These are phyloP conservation scores for Camellia japonica DNA, from an alignment of 148 eudicot genomes.

Conservation along the genomic window DNA sequence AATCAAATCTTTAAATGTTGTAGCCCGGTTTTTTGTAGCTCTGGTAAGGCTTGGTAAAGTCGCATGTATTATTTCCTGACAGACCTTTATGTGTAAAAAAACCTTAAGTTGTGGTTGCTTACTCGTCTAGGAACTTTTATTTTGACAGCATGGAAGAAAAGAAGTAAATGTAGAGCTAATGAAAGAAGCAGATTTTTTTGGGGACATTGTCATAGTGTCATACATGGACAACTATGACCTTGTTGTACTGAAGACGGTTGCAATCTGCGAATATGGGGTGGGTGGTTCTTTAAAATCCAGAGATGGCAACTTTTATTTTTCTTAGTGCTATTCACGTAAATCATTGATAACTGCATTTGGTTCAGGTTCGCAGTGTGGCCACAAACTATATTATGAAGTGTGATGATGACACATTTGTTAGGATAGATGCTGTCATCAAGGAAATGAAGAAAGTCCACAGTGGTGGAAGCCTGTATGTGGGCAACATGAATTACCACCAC, in stretches of 20 bases:
- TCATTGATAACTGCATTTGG: slow-evolving; percentile 8
- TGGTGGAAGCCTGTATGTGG: slow-evolving; percentile 62
- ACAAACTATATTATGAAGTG: slow-evolving; percentile 87
- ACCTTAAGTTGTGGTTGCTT: not conserved
- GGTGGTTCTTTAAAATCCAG: slow-evolving; percentile 14
- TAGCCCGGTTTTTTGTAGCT: slow-evolving; percentile 81
- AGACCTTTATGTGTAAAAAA: not conserved
- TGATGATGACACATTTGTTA: slow-evolving; percentile 89
- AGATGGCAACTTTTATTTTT: not conserved
- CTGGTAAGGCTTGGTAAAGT: slow-evolving; percentile 39
- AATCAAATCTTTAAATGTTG: slow-evolving; percentile 46
- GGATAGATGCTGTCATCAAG: slow-evolving; percentile 69
- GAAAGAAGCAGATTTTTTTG: slow-evolving; percentile 82
- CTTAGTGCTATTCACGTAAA: not conserved
- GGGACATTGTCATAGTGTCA: slow-evolving; percentile 80
- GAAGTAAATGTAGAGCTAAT: slow-evolving; percentile 57
- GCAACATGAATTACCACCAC: slow-evolving; percentile 79
- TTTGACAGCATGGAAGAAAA: slow-evolving; percentile 65
- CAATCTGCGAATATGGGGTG: slow-evolving; percentile 92
- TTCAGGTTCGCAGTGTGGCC: slow-evolving; percentile 57
- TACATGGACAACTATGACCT: slow-evolving; percentile 85
- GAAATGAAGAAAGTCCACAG: slow-evolving; percentile 46
- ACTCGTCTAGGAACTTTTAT: not conserved
- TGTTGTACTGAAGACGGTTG: slow-evolving; percentile 86
- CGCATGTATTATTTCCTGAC: not conserved